These are phyloP conservation scores for Eucalyptus regnans DNA, from an alignment of 345 rosid species.

Conservation along the genomic window DNA sequence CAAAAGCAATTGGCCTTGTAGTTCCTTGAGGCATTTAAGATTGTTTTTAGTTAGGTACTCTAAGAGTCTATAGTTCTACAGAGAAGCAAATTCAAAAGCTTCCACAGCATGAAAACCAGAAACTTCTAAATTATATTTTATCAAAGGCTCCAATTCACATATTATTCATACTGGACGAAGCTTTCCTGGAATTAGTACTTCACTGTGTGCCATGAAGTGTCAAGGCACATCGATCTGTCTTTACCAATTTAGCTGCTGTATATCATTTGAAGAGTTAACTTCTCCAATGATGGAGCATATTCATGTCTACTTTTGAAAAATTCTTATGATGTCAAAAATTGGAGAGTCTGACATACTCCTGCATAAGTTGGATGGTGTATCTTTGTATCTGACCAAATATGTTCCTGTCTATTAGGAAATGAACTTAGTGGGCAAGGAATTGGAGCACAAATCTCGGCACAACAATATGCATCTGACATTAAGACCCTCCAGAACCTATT, in stretches of 20 bases:
- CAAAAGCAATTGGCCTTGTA: neutral
- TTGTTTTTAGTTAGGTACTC: too few relatives aligned
- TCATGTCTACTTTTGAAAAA: neutral
- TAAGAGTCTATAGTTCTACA: too few relatives aligned
- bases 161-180: neutral
- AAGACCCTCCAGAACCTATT: conserved; percentile 6
- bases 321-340: neutral
- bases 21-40: neutral
- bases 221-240: neutral
- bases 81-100: too few relatives aligned
- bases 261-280: neutral
- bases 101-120: too few relatives aligned
- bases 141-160: neutral
- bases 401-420: conserved; percentile 16
- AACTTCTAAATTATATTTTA: too few relatives aligned
- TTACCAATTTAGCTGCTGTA: neutral
- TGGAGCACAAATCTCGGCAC: conserved; percentile 14
- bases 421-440: conserved; percentile 35
- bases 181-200: neutral
- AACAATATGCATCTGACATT: conserved; percentile 27
- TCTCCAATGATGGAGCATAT: neutral
- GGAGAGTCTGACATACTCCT: neutral
- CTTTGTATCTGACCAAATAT: neutral
- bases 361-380: neutral
- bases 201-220: neutral